phyloP scores from a whole-genome alignment of 306 rosid species.

The Prunus mongolica region DNA sequence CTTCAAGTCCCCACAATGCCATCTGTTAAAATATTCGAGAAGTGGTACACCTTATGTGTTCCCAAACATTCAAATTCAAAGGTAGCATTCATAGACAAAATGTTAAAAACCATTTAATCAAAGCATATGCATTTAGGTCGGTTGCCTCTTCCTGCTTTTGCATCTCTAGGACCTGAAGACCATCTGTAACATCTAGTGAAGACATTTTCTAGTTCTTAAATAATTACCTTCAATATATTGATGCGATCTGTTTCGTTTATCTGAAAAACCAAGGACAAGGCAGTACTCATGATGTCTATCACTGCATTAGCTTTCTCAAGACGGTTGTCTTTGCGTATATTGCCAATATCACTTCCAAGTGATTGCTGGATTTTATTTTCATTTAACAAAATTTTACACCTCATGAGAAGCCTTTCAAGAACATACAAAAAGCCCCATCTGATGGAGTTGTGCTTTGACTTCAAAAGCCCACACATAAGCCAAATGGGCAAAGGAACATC shows the following conservation, averaged over 20 bases:
- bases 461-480: constrained; percentile 91
- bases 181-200: constrained; percentile 13
- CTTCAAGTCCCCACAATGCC: background rate
- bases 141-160: background rate
- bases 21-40: background rate
- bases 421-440: constrained; percentile 96
- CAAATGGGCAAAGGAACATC: constrained; percentile 72
- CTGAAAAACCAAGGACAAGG: constrained; percentile 76
- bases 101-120: background rate
- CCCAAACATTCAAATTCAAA: background rate
- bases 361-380: constrained; percentile 66
- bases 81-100: background rate
- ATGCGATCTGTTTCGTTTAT: constrained; percentile 84
- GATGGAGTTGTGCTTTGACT: constrained; percentile 69
- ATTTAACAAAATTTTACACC: constrained; percentile 90
- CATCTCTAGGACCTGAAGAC: background rate
- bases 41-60: background rate
- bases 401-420: constrained; percentile 93
- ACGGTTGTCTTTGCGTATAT: constrained; percentile 52
- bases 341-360: constrained; percentile 39
- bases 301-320: constrained; percentile 94
- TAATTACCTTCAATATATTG: constrained; percentile 87
- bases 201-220: constrained; percentile 21
- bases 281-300: constrained; percentile 89
- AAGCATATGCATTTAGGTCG: background rate